Conservation (phyloP, 768 basidiomycete genomes). For the Amanita phalloides region DNA sequence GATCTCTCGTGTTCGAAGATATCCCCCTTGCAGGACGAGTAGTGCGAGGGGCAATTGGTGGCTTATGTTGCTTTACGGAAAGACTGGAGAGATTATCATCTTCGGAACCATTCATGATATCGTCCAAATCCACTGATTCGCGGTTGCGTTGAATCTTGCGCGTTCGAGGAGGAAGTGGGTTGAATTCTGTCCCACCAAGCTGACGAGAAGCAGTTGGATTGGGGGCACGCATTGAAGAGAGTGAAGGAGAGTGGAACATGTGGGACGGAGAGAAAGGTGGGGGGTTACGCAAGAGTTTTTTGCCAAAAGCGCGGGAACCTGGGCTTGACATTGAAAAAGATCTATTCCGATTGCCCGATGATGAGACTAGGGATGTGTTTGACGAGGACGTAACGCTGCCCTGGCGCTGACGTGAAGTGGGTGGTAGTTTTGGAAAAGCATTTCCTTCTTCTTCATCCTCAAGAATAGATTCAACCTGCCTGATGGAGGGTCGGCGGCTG, state of each 20-base stretch:
- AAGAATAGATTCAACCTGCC: slow-evolving; percentile 52
- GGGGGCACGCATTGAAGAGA: slow-evolving; percentile 15
- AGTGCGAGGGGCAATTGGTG: slow-evolving; percentile 9
- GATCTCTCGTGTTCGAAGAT: slow-evolving; percentile 37
- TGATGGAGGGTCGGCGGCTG: slow-evolving; percentile 32
- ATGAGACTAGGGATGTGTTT: slow-evolving; percentile 18
- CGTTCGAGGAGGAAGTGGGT: slow-evolving; percentile 35
- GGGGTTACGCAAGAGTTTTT: slow-evolving; percentile 19
- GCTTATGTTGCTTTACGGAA: slow-evolving; percentile 11
- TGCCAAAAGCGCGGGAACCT: slow-evolving; percentile 15
- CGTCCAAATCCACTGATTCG: slow-evolving; percentile 69
- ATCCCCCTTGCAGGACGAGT: slow-evolving; percentile 15
- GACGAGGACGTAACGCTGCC: slow-evolving; percentile 33
- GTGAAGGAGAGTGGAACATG: slow-evolving; percentile 13
- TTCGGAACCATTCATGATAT: slow-evolving; percentile 61
- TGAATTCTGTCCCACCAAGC: slow-evolving; percentile 12
- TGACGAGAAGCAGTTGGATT: slow-evolving; percentile 9
- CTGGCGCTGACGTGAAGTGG: slow-evolving; percentile 30
- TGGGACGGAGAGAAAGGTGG: slow-evolving; percentile 20
- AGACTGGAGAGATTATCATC: slow-evolving; percentile 29
- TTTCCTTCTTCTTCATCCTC: slow-evolving; percentile 61
- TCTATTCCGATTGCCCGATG: slow-evolving; percentile 23
- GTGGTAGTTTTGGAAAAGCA: slow-evolving; percentile 17
- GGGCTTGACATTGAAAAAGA: slow-evolving; percentile 30
- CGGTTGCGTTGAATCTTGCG: slow-evolving; percentile 43